Conservation (phyloP, 2,329 filamentous ascomycete species). For the Dothideomycetidae sp. region DNA sequence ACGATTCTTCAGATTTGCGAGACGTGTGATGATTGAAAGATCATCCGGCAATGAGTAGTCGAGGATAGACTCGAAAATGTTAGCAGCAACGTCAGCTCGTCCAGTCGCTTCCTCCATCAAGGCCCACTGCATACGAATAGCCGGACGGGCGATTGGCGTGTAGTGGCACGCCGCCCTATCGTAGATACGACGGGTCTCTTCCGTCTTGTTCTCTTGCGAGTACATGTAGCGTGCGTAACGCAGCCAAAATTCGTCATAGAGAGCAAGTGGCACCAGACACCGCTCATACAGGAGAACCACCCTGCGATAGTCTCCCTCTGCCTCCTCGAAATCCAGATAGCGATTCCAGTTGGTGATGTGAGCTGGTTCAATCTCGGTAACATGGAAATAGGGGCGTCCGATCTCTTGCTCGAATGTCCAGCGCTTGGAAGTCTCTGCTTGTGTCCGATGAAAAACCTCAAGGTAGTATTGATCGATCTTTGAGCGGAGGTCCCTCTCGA, state of each 20-base stretch:
- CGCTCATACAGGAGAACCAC: constrained; percentile 82
- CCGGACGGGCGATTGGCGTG: constrained; percentile 72
- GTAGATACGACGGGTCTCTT: constrained; percentile 85
- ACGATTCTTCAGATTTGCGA: constrained; percentile 74
- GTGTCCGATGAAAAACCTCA: constrained; percentile 65
- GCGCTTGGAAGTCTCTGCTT: constrained; percentile 76
- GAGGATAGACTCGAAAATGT: constrained; percentile 72
- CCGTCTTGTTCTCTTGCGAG: constrained; percentile 62
- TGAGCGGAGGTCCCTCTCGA: constrained; percentile 67
- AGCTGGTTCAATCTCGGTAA: constrained; percentile 74
- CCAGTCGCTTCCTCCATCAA: constrained; percentile 84
- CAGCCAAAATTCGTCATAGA: constrained; percentile 97
- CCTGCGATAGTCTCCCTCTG: constrained; percentile 60
- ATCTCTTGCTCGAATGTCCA: constrained; percentile 93
- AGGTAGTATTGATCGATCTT: constrained; percentile 72
- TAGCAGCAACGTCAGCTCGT: constrained; percentile 62
- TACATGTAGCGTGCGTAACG: constrained; percentile 94
- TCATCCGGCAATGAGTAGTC: constrained; percentile 58
- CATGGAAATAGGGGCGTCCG: constrained; percentile 93
- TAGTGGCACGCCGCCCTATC: constrained; percentile 72
- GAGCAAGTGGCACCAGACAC: constrained; percentile 79
- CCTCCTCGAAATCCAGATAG: constrained; percentile 91
- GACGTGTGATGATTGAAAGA: constrained; percentile 73
- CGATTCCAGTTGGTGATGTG: constrained; percentile 88
- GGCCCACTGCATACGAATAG: constrained; percentile 77